Percentiles rank a stretch among this genome's conserved stretches.
Evolutionary conservation across 495 filamentous ascomycete genomes (phyloP).

Genomic region (Neurospora sp.): DNA sequence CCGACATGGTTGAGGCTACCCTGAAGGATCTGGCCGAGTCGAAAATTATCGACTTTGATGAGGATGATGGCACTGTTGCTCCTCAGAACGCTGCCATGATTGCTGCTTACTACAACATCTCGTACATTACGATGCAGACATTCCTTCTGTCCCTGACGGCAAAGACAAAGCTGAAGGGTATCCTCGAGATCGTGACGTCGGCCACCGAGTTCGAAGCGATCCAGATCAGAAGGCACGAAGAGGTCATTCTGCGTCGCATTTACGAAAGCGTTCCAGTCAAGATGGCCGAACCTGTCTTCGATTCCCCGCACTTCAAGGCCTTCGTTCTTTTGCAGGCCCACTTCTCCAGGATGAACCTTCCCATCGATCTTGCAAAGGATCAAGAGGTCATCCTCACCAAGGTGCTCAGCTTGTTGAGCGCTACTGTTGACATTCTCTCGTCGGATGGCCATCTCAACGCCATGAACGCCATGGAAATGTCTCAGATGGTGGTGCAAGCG

Average conservation of each 20-base stretch:
- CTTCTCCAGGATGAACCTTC: slow-evolving; percentile 93
- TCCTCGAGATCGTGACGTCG: slow-evolving; percentile 93
- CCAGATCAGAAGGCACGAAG: slow-evolving; percentile 90
- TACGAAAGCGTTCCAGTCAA: slow-evolving; percentile 94
- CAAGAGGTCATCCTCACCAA: slow-evolving; percentile 83
- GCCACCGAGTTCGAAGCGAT: slow-evolving; percentile 94
- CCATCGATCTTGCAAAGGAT: slow-evolving; percentile 93
- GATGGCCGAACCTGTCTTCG: slow-evolving; percentile 73
- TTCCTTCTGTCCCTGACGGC: slow-evolving; percentile 89
- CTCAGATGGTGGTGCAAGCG: slow-evolving; percentile 96
- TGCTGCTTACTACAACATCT: slow-evolving; percentile 97
- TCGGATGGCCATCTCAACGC: slow-evolving; percentile 95
- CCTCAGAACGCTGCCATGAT: slow-evolving; percentile 96
- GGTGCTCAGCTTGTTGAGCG: slow-evolving; percentile 79
- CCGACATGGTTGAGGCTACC: slow-evolving; percentile 88
- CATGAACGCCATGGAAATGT: slow-evolving; percentile 98
- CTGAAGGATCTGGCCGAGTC: slow-evolving; percentile 85
- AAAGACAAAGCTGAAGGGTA: slow-evolving; percentile 87
- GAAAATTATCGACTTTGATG: slow-evolving; percentile 93
- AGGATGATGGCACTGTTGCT: slow-evolving; percentile 85
- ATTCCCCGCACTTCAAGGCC: slow-evolving; percentile 96
- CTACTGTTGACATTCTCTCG: slow-evolving; percentile 88
- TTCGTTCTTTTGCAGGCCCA: slow-evolving; percentile 95
- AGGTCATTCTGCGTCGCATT: slow-evolving; percentile 76
- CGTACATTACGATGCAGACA: slow-evolving; percentile 98